Evolutionary conservation across 768 basidiomycete species (phyloP).

Genomic region (Mycena venus): DNA sequence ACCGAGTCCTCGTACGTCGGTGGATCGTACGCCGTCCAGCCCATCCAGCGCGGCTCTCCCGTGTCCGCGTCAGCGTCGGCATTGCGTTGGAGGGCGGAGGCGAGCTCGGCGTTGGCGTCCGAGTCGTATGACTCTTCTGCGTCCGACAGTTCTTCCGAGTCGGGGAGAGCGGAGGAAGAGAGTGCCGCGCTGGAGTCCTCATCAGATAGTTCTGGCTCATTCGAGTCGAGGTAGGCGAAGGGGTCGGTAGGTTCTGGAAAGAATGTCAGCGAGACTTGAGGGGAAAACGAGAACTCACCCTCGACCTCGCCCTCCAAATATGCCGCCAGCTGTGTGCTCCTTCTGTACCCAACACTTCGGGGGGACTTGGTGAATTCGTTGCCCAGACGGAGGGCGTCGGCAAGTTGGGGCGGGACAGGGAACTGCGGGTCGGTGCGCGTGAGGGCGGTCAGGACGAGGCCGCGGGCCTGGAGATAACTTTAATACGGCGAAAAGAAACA

Average conservation of each 20-base stretch:
- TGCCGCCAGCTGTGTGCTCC: conserved; percentile 22
- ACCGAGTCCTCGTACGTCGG: conserved; percentile 28
- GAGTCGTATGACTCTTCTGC: background rate
- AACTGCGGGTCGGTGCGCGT: conserved; percentile 72
- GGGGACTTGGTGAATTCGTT: conserved; percentile 38
- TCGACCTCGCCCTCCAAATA: conserved; percentile 23
- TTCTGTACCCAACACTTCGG: background rate
- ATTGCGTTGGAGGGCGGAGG: background rate
- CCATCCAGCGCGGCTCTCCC: conserved; percentile 45
- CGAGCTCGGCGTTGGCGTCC: background rate
- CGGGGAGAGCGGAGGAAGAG: background rate
- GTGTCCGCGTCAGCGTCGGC: background rate
- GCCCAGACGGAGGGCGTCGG: conserved; percentile 68
- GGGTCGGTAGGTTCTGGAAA: background rate
- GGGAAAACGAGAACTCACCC: background rate
- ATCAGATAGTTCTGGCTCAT: background rate
- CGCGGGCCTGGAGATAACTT: conserved; percentile 67
- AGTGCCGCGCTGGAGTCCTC: background rate
- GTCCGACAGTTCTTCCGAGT: background rate
- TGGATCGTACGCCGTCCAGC: conserved; percentile 51
- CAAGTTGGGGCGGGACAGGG: conserved; percentile 72
- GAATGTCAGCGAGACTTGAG: background rate
- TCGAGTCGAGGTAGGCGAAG: background rate
- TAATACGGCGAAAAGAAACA: background rate
- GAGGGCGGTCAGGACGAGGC: conserved; percentile 80